Evolutionary conservation across 1,284 basidiomycete genomes (phyloP), one percentile per base, ranked within the genome.

Genomic region (Ceratobasidium sp.): DNA sequence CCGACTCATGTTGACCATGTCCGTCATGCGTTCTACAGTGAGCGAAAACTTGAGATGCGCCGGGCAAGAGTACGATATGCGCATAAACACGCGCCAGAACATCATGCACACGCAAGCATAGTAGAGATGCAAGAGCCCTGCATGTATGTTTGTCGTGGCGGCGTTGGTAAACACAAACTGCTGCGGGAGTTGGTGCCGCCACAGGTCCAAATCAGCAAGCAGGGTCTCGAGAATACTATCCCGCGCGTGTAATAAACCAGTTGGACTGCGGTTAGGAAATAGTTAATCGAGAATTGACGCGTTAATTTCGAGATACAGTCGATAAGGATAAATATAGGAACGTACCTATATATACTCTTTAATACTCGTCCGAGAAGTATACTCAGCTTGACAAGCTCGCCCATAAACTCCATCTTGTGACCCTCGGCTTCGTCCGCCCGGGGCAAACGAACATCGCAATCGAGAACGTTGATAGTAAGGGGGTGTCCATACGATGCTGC

Each of bases 31-130:
- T 74, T 88, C 87, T 52, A 91, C 84, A 1, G 89, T 91, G 71
- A 96, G 81, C 29, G 84, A 84, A 74, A 97, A 91, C 75, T 88
- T 91, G 75, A 96, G 85, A 77, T 93, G 93, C 11, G 85, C 84
- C 14, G 91, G 93, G 76, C 87, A 91, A 29, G 85, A 84, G 78
- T 95, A 95, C 70, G 90, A 92, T 77, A 96, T 91, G 64, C 94
- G 86, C 90, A 96, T 94, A 80, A 97, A 97, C 19, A 95, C 90
- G 64, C 92, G 87, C 90, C 90, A 95, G 79, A 95, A 91, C 77
- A 91, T 88, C 87, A 92, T 91, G 74, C 87, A 88, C 47, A 95
- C 87, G 73, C 90, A 91, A n/a, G 89, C 85, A 76, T 91, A 93
- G 56, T 91, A 82, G 67, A 97, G 78, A 77, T 95, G 92, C 25